Base-by-base conservation (phyloP, 768 basidiomycete genomes). In the Collybiopsis confluens region DNA sequence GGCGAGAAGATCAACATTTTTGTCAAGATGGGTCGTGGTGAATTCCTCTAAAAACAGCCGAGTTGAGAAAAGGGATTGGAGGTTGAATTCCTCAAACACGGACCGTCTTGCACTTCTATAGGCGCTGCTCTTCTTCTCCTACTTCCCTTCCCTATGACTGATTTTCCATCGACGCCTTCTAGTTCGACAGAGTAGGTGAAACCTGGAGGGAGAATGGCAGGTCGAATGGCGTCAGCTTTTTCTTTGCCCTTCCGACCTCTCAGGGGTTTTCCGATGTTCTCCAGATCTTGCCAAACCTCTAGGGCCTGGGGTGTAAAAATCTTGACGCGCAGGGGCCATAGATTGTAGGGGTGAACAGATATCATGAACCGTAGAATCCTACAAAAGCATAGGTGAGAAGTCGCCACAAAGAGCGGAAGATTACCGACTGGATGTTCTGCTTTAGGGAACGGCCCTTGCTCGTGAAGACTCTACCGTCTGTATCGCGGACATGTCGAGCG, bases 271-370 rank as follows among this genome's bases (percentile, higher is more conserved):
- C 2, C 18, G 3, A 23, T 16, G 21, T 13, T 38, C 7, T 7
- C 2, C 8, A 42, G 26, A 21, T 23, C 35, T 7, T 73, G 60
- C 86, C 88, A 90, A 4, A 65, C 64, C 52, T 74, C 74, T 18
- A 75, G 72, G 11, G 84, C 85, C 52, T 85, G 80, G 38, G 75
- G 68, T 1, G 84, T 83, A 67, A 92, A 93, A 5, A 92, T 65
- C 59, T 86, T 88, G 59, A 90, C 79, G 55, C 83, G 85, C 30
- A 93, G 70, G 0, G 90, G 88, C 81, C 86, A 86, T 18, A 76
- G 77, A 56, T 73, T 78, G 66, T 86, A 93, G 0, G 91, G 89
- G 58, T 82, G 78, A 3, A 67, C 72, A 1, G 77, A 71, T 11
- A 92, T 67, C 82, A 92, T 87, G 18, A 72, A 73, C 37, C 78